These are phyloP conservation scores for Protomyces macrosporus DNA, from an alignment of 1,139 yeast species.

Conservation along the genomic window DNA sequence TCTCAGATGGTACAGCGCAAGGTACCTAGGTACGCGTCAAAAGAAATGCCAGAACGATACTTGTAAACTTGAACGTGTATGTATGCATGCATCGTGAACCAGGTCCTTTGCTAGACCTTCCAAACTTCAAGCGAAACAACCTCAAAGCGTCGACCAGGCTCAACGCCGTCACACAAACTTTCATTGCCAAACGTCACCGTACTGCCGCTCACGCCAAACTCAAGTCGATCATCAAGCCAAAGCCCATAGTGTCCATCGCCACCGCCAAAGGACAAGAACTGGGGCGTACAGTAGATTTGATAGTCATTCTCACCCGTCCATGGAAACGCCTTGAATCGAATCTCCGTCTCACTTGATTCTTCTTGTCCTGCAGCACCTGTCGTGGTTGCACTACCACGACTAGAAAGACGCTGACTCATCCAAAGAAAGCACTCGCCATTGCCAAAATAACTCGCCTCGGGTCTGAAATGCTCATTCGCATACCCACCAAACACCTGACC, in stretches of 20 bases:
- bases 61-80: no score
- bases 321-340: conserved; percentile 71
- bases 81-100: no score
- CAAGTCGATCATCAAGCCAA: conserved; percentile 73
- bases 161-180: conserved; percentile 47
- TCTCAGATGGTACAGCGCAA: no score
- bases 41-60: no score
- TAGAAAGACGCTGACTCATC: not conserved
- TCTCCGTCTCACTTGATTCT: conserved; percentile 42
- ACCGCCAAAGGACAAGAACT: conserved; percentile 81
- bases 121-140: conserved; percentile 80
- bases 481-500: conserved; percentile 77
- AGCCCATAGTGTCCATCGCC: conserved; percentile 91
- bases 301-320: conserved; percentile 87
- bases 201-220: conserved; percentile 68
- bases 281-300: conserved; percentile 71
- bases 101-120: conserved; percentile 46
- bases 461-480: conserved; percentile 66
- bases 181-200: conserved; percentile 91
- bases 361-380: not conserved
- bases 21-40: no score
- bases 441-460: conserved; percentile 72
- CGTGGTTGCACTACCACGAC: no score
- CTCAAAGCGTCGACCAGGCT: conserved; percentile 57
- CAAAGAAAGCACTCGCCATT: conserved; percentile 71